A percentile compares a stretch with the other conserved stretches of the same genome.
Evolutionary conservation across 2,329 filamentous ascomycete genomes (phyloP).

Genomic region (Myriosclerotinia duriaeana): DNA sequence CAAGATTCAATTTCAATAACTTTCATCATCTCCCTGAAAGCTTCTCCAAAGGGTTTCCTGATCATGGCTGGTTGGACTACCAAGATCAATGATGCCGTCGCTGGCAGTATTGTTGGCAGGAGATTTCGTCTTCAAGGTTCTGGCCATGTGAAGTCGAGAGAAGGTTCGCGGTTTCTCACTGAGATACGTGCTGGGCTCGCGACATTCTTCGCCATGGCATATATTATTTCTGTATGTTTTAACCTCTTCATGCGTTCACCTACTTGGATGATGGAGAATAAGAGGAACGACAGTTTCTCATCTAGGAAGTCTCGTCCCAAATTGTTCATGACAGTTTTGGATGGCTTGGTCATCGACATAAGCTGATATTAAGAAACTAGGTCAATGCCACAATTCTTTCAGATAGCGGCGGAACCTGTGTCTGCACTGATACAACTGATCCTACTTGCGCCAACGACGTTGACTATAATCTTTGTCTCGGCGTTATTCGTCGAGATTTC

Average conservation of each 20-base stretch:
- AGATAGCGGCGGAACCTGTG: slow-evolving; percentile 70
- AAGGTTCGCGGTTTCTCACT: slow-evolving; percentile 75
- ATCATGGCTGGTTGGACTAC: slow-evolving; percentile 19
- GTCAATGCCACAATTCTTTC: slow-evolving; percentile 43
- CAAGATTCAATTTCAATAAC: not conserved
- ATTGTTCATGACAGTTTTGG: not conserved
- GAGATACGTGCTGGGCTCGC: slow-evolving; percentile 81
- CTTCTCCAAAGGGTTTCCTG: not conserved
- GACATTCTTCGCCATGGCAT: slow-evolving; percentile 68
- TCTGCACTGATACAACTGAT: slow-evolving; percentile 48
- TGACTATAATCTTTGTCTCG: slow-evolving; percentile 44
- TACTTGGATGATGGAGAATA: slow-evolving; percentile 53
- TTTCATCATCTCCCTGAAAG: not conserved
- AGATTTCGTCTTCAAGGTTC: slow-evolving; percentile 81
- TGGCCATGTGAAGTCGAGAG: slow-evolving; percentile 58
- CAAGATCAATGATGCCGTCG: slow-evolving; percentile 49
- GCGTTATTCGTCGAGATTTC: slow-evolving; percentile 61
- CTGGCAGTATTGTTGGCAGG: slow-evolving; percentile 62
- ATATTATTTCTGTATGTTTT: slow-evolving; percentile 67
- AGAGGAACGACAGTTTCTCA: slow-evolving; percentile 5
- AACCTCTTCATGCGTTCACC: slow-evolving; percentile 55
- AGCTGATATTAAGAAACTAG: slow-evolving; percentile 42
- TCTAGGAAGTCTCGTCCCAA: not conserved
- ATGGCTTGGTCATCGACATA: slow-evolving; percentile 63
- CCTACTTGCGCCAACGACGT: slow-evolving; percentile 36